A percentile compares a stretch with the other conserved stretches of the same genome.
These are phyloP conservation scores for Medicago ruthenica DNA, from an alignment of 306 rosid species.

Conservation along the genomic window DNA sequence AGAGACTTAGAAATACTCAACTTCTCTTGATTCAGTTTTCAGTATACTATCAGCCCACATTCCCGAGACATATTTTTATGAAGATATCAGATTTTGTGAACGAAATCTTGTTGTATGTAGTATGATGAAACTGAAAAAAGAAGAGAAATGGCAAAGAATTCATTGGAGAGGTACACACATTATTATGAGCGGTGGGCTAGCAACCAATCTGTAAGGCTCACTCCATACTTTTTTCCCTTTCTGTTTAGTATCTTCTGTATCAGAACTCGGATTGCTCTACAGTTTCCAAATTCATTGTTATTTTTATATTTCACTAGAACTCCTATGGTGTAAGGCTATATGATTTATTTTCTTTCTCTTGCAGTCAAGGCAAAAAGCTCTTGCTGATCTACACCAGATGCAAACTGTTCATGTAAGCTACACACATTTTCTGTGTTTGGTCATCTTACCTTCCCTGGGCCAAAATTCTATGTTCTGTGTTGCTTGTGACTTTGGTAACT, in stretches of 20 bases:
- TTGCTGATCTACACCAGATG: slow-evolving; percentile 89
- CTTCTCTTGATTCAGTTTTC: slow-evolving; percentile 33
- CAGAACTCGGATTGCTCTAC: slow-evolving; percentile 14
- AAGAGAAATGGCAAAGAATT: slow-evolving; percentile 98
- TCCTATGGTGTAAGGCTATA: slow-evolving; percentile 10
- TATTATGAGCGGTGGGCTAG: slow-evolving; percentile 99
- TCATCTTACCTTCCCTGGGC: neutral
- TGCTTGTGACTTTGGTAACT: slow-evolving; percentile 22
- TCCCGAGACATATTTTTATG: slow-evolving; percentile 26
- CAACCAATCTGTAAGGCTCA: slow-evolving; percentile 79
- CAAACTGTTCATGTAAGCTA: slow-evolving; percentile 83
- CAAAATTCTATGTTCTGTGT: slow-evolving; percentile 3
- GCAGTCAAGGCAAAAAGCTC: slow-evolving; percentile 97
- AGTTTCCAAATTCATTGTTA: slow-evolving; percentile 3
- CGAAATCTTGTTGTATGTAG: slow-evolving; percentile 46
- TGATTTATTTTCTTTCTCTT: slow-evolving; percentile 33
- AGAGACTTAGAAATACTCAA: slow-evolving; percentile 31
- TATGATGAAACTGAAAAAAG: slow-evolving; percentile 83
- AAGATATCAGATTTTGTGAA: slow-evolving; percentile 27
- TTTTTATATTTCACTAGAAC: slow-evolving; percentile 18
- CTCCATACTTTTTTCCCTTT: slow-evolving; percentile 28
- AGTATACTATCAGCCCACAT: slow-evolving; percentile 1
- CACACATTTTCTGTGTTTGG: slow-evolving; percentile 2
- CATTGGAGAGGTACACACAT: slow-evolving; percentile 97
- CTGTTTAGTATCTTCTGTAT: slow-evolving; percentile 18